Evolutionary conservation across 768 basidiomycete species (phyloP), one percentile per base, ranked within the genome.

Genomic region (Serendipita indica): DNA sequence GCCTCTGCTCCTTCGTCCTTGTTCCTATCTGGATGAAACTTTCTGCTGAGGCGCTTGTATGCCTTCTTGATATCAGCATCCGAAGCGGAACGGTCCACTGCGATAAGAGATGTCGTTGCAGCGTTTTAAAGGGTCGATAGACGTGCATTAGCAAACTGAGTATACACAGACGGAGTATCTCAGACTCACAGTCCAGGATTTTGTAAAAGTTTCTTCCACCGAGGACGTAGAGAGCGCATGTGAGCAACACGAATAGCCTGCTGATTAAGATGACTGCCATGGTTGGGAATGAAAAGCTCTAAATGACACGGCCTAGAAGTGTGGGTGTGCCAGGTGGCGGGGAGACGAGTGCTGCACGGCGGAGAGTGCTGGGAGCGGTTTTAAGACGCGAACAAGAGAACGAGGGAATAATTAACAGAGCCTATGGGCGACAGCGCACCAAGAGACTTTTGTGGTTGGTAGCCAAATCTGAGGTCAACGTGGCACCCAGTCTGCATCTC

Each of bases 21-120:
- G 71, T 93, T 96, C 75, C 94, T 96, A 75, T 99, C 94, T 0
- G 94, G 94, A 66, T 98, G 93, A 59, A 79, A 90, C 72, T 83
- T 89, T 65, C 82, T 82, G 69, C 89, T 89, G 16, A 93, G 75
- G 64, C 81, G 82, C 70, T 91, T 91, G 73, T 96, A 97, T 2
- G 92, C 89, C 63, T 87, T 84, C 70, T 86, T 80, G 68, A 97
- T 89, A 66, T 94, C 91, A 66, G 81, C 82, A 41, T 92, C 88
- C 34, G 84, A 84, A 13, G 91, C 89, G 41, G 86, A 83, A 63
- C 73, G 81, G 65, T 81, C 79, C 43, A 94, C 77, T 79, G 62
- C 18, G 58, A 32, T 37, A n/a, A n/a, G n/a, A n/a, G n/a, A n/a
- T 28, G 45, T 52, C 45, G 60, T 43, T 7, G 58, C 45, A 32